These are phyloP conservation scores for Lasiodiplodia sp. DNA, from an alignment of 2,329 filamentous ascomycete genomes.

Conservation along the genomic window DNA sequence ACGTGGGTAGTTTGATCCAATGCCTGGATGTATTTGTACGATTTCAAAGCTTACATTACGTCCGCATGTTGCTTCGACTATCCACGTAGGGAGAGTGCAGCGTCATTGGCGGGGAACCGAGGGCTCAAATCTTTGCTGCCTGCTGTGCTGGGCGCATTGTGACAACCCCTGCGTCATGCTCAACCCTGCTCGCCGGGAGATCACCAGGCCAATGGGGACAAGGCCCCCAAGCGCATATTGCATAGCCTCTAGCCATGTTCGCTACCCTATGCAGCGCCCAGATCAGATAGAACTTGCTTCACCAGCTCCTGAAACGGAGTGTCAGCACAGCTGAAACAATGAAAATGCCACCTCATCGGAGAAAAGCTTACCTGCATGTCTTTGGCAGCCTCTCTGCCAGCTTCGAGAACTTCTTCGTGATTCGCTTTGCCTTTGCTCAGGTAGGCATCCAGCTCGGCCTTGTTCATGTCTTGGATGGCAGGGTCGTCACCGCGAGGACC, in stretches of 20 bases:
- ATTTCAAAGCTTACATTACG: too few species aligned
- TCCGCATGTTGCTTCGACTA: too few species aligned
- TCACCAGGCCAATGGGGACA: constrained; percentile 6
- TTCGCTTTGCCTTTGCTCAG: constrained; percentile 67
- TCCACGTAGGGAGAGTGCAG: too few species aligned
- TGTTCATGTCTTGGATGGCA: constrained; percentile 58
- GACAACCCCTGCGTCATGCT: constrained; percentile 20
- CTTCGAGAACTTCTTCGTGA: constrained; percentile 71
- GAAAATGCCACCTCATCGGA: neutral
- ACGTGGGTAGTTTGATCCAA: too few species aligned
- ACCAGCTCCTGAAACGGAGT: constrained; percentile 46
- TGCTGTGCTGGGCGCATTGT: too few species aligned
- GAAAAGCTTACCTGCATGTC: constrained; percentile 63
- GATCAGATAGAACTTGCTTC: constrained; percentile 53
- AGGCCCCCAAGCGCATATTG: neutral
- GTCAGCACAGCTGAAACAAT: constrained; percentile 27
- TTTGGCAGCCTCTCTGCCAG: constrained; percentile 64
- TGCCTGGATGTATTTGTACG: too few species aligned
- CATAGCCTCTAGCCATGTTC: constrained; percentile 5
- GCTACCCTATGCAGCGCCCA: constrained; percentile 36
- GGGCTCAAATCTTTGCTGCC: too few species aligned
- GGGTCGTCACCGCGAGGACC: constrained; percentile 65
- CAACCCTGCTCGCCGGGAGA: constrained; percentile 4
- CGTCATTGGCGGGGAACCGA: too few species aligned
- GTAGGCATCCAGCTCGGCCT: constrained; percentile 60